phyloP scores from a whole-genome alignment of 129 eudicot genomes.

The Centrapalus pauciflorus region DNA sequence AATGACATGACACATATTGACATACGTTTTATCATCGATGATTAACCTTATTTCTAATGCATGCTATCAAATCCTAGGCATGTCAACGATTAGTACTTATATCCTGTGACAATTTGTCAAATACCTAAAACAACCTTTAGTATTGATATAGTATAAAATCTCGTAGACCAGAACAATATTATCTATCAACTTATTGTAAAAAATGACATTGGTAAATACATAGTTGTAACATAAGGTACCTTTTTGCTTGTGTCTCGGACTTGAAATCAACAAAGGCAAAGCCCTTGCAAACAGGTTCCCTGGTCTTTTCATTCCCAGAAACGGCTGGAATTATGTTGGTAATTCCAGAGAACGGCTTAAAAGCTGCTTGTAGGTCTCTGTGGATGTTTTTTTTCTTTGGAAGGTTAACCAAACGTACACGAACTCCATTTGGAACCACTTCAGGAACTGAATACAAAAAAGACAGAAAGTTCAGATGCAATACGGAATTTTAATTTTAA shows the following conservation, averaged over 20 bases:
- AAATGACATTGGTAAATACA: not conserved
- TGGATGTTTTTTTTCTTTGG: conserved; percentile 91
- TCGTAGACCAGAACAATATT: not conserved
- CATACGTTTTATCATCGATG: not conserved
- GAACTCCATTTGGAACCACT: conserved; percentile 43
- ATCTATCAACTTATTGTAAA: not conserved
- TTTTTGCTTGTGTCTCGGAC: conserved; percentile 60
- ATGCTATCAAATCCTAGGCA: no score
- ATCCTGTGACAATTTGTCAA: not conserved
- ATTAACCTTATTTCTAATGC: no score
- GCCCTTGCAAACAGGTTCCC: conserved; percentile 93
- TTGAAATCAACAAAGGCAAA: conserved; percentile 66
- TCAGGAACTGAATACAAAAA: conserved; percentile 34
- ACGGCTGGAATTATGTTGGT: conserved; percentile 64
- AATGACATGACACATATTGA: no score
- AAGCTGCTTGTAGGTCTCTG: conserved; percentile 63
- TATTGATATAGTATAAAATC: not conserved
- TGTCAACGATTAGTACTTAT: no score
- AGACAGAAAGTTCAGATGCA: not conserved
- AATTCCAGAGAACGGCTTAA: conserved; percentile 73
- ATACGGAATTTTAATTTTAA: not conserved
- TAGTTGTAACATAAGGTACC: conserved; percentile 37
- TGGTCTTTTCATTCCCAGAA: conserved; percentile 75
- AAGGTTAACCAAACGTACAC: conserved; percentile 77
- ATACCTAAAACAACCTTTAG: not conserved